phyloP scores from a whole-genome alignment of 768 basidiomycete genomes.

The Lentinula detonsa region DNA sequence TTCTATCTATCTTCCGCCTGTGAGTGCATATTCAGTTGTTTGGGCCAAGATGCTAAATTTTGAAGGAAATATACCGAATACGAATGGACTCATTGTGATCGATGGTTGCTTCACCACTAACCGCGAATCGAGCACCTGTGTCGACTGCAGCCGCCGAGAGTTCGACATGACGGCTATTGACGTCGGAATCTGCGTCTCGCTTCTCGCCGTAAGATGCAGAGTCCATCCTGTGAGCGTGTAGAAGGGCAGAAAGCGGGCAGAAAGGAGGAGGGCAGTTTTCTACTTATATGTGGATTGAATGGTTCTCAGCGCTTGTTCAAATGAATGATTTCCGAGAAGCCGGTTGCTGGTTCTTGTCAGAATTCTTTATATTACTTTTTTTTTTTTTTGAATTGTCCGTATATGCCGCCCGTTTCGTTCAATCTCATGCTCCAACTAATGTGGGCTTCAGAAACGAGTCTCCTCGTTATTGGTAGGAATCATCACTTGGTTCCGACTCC shows the following conservation, averaged over 20 bases:
- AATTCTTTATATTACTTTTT: not conserved
- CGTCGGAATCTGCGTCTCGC: not conserved
- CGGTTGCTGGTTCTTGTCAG: not conserved
- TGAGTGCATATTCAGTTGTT: not conserved
- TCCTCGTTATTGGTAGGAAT: not conserved
- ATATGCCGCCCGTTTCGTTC: not conserved
- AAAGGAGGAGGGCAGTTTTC: not conserved
- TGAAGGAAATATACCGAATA: slow-evolving; percentile 23
- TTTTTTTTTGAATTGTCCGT: not conserved
- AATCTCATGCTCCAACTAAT: not conserved
- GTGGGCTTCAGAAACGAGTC: not conserved
- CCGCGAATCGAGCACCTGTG: slow-evolving; percentile 36
- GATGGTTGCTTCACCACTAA: slow-evolving; percentile 22
- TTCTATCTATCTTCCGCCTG: slow-evolving; percentile 40
- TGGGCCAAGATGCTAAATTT: not conserved
- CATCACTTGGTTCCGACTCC: not conserved
- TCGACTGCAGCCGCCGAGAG: slow-evolving; percentile 23
- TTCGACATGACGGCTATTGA: not conserved
- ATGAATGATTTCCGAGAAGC: not conserved
- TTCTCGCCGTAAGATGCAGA: not conserved
- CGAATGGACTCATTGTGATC: slow-evolving; percentile 30
- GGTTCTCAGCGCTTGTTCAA: not conserved
- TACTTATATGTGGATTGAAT: not conserved
- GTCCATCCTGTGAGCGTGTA: not conserved
- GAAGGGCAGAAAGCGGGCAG: not conserved